A percentile compares a stretch with the other conserved stretches of the same genome.
phyloP scores from a whole-genome alignment of 2,329 filamentous ascomycete species.

The Colletotrichum sp. region DNA sequence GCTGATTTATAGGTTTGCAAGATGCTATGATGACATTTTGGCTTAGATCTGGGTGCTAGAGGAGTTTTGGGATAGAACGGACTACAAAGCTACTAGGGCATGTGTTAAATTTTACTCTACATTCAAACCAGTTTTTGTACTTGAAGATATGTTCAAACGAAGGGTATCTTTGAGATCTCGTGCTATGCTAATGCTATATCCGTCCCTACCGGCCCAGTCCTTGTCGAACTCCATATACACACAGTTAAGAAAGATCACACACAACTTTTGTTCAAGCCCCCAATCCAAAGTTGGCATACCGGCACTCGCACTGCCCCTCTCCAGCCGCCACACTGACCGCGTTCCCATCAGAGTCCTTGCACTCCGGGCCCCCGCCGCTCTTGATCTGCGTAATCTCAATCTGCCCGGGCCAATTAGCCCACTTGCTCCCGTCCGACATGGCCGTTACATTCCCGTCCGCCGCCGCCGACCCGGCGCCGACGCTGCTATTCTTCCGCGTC shows the following conservation, averaged over 20 bases:
- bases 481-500: constrained; percentile 45
- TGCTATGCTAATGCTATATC: not conserved
- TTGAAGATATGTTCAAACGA: not conserved
- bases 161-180: not conserved
- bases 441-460: not conserved
- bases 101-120: not conserved
- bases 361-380: constrained; percentile 56
- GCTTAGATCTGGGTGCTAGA: not conserved
- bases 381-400: constrained; percentile 60
- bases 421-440: constrained; percentile 28
- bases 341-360: constrained; percentile 45
- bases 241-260: not conserved
- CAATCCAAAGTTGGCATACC: constrained; percentile 39
- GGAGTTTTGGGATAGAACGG: not conserved
- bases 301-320: constrained; percentile 40
- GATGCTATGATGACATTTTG: not conserved
- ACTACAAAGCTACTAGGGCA: not conserved
- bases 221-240: not conserved
- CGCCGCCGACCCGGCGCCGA: constrained; percentile 14
- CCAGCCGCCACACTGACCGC: constrained; percentile 42
- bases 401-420: constrained; percentile 60
- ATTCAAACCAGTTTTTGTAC: not conserved
- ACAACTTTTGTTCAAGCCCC: not conserved
- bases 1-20: not conserved
- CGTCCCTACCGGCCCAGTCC: not conserved